Conservation (phyloP, 768 basidiomycete species). For the Pulveroboletus sp. region DNA sequence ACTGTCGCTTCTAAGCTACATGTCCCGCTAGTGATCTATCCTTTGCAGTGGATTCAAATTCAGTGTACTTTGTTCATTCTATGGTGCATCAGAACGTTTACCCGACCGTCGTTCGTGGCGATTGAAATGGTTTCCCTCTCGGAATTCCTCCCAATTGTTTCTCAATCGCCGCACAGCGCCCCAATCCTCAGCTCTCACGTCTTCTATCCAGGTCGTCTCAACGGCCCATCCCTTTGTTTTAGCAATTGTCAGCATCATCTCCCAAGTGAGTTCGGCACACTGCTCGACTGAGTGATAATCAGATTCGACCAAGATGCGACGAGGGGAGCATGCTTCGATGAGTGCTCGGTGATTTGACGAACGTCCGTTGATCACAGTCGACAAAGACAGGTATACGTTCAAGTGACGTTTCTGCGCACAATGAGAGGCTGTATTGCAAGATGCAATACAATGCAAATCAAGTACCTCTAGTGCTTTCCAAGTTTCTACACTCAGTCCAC, state of each 20-base stretch:
- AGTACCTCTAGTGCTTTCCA: slow-evolving; percentile 74
- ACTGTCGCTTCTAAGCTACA: slow-evolving; percentile 56
- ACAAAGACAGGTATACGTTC: slow-evolving; percentile 87
- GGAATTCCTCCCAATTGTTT: slow-evolving; percentile 70
- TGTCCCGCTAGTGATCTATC: slow-evolving; percentile 26
- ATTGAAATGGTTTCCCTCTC: slow-evolving; percentile 41
- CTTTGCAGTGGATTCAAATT: slow-evolving; percentile 2
- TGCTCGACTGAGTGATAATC: slow-evolving; percentile 71
- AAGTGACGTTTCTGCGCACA: slow-evolving; percentile 55
- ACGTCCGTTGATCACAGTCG: slow-evolving; percentile 79
- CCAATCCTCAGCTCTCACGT: slow-evolving; percentile 39
- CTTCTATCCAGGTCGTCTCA: slow-evolving; percentile 55
- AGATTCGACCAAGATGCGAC: slow-evolving; percentile 82
- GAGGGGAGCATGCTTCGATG: slow-evolving; percentile 57
- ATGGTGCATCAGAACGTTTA: neutral
- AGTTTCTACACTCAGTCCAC: slow-evolving; percentile 75
- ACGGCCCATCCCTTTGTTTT: slow-evolving; percentile 74
- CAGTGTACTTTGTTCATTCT: neutral
- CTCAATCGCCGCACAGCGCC: slow-evolving; percentile 68
- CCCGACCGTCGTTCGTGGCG: neutral
- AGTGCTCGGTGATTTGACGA: slow-evolving; percentile 62
- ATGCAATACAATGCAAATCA: neutral
- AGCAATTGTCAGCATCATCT: slow-evolving; percentile 71
- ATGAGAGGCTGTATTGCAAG: slow-evolving; percentile 8
- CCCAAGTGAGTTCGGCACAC: slow-evolving; percentile 66